Base-by-base conservation (phyloP, 768 basidiomycete genomes). In the Pluteus cervinus region DNA sequence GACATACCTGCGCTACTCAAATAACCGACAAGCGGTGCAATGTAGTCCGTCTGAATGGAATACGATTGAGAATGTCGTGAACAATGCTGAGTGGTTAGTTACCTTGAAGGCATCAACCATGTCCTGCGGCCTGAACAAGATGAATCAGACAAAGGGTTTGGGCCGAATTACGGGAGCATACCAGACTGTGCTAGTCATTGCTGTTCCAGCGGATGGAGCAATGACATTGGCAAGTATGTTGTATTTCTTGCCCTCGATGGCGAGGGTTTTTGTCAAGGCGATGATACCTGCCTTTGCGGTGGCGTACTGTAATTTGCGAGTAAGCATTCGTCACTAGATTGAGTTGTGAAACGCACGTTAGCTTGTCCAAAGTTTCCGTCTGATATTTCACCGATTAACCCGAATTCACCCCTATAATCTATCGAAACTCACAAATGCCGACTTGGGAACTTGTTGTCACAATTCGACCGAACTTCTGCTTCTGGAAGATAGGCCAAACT, bases 301-400 rank as follows among this genome's bases (percentile, higher is more conserved):
- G 9, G 88, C 82, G 58, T 97, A 97, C 79, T 85, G 33, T 8
- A 42, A 26, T 33, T 3, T 17, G 33, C 32, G 10, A 15, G 24
- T 40, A 24, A 47, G 39, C 23, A 49, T 21, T 24, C 22, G 20
- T 15, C 14, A 11, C 21, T 3, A 33, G 24, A 46, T 31, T 9
- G 22, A 7, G 22, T n/a, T 15, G 6, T 32, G 21, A 17, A 26
- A 36, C 73, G 43, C 46, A 80, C 83, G 53, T 94, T 96, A 23
- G 88, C 85, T 58, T 97, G 92, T 16, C 94, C 93, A 54, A 93
- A 90, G 64, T 96, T 91, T 4, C 92, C 92, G 51, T 92, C 90
- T 93, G 40, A 24, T 24, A 37, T 31, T 18, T 22, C 39, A 40
- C 15, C 21, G 20, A 34, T 29, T 34, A 33, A n/a, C n/a, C n/a